Evolutionary conservation across 2,329 filamentous ascomycete species (phyloP), one percentile per base, ranked within the genome.

Genomic region (Daldinia eschscholtzii): DNA sequence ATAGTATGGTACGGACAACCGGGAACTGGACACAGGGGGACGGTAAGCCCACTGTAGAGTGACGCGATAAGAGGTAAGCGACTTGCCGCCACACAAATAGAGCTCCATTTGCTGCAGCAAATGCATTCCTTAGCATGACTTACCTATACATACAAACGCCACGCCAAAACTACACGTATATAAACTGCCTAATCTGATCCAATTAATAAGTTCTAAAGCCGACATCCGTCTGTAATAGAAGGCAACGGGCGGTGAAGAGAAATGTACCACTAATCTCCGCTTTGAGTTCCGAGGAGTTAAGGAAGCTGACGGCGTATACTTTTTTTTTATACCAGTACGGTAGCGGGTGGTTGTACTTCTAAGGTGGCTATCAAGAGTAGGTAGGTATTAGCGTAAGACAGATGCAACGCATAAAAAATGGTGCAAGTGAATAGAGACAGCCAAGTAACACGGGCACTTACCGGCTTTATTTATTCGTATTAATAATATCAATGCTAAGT

Each of bases 11-110:
- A 63, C 57, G 57, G 56, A 48, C 50, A 57, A 60, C 61, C 41
- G 65, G 53, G 58, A 61, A 33, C 30, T 35, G 52, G 33, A 26
- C n/a, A 59, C 58, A 44, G 55, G 37, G 55, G 39, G 33, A 42
- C 28, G 55, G 63, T 52, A 57, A 64, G 56, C 35, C 42, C 15
- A 58, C 58, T 65, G 42, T 62, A 56, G 30, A 56, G 26, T 66
- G 33, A 70, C 61, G 59, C 65, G 68, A 71, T 68, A 55, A 55
- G 30, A 70, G 41, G 65, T 65, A 71, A 71, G 66, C 65, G 35
- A 63, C 52, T 46, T 30, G 56, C 52, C 59, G 63, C 53, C 53
- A 69, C 55, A 52, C 42, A n/a, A 46, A 48, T 12, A 61, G 64
- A 67, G 50, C 46, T 67, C 63, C 64, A 64, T 58, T 61, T 65